A percentile compares a stretch with the other conserved stretches of the same genome.
Conservation (phyloP, 495 filamentous ascomycete genomes). For the Umbilicaria muhlenbergii region DNA sequence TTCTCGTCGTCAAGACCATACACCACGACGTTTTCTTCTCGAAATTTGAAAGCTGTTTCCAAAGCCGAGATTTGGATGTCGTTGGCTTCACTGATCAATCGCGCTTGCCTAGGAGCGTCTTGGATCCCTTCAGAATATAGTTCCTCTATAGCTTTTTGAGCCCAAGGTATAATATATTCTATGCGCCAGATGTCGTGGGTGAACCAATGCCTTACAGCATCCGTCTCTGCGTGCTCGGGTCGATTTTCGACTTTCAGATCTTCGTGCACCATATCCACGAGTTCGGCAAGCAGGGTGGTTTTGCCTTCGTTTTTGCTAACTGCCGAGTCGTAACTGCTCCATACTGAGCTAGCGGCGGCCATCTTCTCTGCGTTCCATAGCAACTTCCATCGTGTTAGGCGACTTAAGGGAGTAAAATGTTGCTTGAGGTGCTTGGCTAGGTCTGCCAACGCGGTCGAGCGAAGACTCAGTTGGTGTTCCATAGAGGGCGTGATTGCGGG, state of each 20-base stretch:
- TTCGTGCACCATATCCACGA: constrained; percentile 54
- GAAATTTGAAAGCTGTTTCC: constrained; percentile 58
- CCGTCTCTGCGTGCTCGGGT: constrained; percentile 43
- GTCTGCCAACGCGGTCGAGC: constrained; percentile 51
- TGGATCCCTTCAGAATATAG: constrained; percentile 38
- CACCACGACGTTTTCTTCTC: constrained; percentile 41
- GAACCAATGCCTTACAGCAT: constrained; percentile 69
- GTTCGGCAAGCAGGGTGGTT: constrained; percentile 45
- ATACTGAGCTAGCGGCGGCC: constrained; percentile 65
- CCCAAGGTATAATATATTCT: constrained; percentile 62
- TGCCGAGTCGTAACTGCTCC: constrained; percentile 50
- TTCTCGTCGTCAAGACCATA: constrained; percentile 57
- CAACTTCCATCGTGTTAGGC: constrained; percentile 56
- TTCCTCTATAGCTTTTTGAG: constrained; percentile 53
- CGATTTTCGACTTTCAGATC: constrained; percentile 48
- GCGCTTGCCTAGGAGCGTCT: constrained; percentile 29
- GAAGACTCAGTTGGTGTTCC: constrained; percentile 59
- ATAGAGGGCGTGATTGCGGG: constrained; percentile 54
- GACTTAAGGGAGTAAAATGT: constrained; percentile 39
- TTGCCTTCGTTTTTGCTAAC: constrained; percentile 30
- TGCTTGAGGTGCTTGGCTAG: constrained; percentile 51
- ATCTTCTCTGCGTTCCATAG: constrained; percentile 87
- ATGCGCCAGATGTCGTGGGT: constrained; percentile 57
- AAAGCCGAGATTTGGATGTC: constrained; percentile 61
- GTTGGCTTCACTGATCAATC: constrained; percentile 55